Base-by-base conservation (phyloP, 2,329 filamentous ascomycete species). In the Curvularia lunata region DNA sequence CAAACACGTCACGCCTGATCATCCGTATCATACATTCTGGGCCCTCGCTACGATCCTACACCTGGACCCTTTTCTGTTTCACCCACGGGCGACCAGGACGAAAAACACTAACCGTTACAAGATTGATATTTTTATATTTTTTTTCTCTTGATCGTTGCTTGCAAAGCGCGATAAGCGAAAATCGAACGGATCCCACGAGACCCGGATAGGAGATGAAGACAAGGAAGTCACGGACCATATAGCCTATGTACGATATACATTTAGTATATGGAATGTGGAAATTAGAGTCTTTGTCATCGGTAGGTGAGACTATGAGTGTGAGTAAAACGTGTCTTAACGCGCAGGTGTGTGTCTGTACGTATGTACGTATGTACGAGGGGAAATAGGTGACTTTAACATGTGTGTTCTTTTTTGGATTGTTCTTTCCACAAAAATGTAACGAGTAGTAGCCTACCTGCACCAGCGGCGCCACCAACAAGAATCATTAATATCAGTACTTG, bases 1-100 rank as follows among this genome's bases (percentile, higher is more conserved):
- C 52, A 47, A 54, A 54, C 52, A 48, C 42, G 45, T 48, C 52
- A 54, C 40, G 52, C 46, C 46, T 38, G 32, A 48, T 32, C 32
- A 48, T 30, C 21, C 32, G 30, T 48, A 38, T 32, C 32, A 32
- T 25, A 48, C 21, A 23, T 38, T 28, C 8, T 9, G 21, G 28
- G 28, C 28, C 19, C 46, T 30, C 27, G 43, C 43, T 42, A 4
- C 18, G 38, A 7, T 21, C 42, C 25, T 8, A 18, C 23, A 25
- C 42, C 30, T 28, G 25, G 16, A 27, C 42, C 42, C 42, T 45
- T 45, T 27, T 45, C 25, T 25, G 40, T 42, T 42, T 42, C 40
- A 42, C 21, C 25, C 21, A 42, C 21, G 21, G 21, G 13, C 16
- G 34, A 30, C 5, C 5, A 18, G 13, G 16, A 16, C 16, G n/a